A percentile compares a stretch with the other conserved stretches of the same genome.
Conservation (phyloP, 2,329 filamentous ascomycete genomes). For the Cercospora nicotianae region DNA sequence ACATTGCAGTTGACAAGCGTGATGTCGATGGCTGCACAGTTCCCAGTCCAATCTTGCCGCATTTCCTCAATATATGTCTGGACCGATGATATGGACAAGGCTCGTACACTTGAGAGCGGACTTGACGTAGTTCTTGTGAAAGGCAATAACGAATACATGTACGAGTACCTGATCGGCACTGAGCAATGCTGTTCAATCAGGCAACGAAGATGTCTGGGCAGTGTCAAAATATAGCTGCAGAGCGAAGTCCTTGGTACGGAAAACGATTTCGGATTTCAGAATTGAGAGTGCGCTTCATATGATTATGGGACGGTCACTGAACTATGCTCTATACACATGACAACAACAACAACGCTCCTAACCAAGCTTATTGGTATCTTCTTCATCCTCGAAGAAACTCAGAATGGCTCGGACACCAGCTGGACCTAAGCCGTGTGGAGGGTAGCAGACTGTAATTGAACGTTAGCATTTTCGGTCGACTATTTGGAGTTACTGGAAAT, state of each 20-base stretch:
- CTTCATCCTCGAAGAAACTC: conserved; percentile 80
- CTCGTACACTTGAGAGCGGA: neutral
- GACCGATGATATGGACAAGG: neutral
- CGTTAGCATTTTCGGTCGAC: neutral
- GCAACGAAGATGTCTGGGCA: neutral
- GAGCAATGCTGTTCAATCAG: neutral
- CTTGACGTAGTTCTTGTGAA: neutral
- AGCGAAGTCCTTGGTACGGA: neutral
- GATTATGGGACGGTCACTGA: neutral
- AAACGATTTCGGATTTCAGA: neutral
- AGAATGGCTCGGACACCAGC: conserved; percentile 81
- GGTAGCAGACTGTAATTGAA: conserved; percentile 68
- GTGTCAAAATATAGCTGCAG: neutral
- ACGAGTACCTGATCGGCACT: neutral
- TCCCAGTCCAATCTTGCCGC: neutral
- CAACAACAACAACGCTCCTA: conserved; percentile 15
- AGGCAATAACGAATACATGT: neutral
- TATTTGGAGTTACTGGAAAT: neutral
- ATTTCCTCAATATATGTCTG: neutral
- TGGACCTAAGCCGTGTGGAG: conserved; percentile 78
- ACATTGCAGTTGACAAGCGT: neutral
- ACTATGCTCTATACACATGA: neutral
- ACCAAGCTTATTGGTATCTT: conserved; percentile 30
- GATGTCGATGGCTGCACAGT: neutral
- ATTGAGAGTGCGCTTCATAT: neutral